phyloP scores from a whole-genome alignment of 371 early-diverging fungal genomes.

The Gilbertella persicaria region DNA sequence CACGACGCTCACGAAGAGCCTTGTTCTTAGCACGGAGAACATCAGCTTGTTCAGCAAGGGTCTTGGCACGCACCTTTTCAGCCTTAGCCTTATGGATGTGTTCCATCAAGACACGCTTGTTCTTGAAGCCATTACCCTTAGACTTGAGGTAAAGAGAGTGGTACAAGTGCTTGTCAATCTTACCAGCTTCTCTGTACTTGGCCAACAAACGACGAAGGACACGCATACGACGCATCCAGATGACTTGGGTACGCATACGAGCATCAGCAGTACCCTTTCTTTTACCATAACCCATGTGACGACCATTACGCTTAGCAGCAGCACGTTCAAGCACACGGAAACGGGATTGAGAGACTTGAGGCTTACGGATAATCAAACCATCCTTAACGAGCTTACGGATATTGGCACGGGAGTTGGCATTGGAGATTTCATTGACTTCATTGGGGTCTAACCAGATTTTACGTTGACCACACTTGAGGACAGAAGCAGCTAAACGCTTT shows the following conservation, averaged over 20 bases:
- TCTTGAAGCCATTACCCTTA: slow-evolving; percentile 99
- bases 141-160: slow-evolving; percentile 97
- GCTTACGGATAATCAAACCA: slow-evolving; percentile 98
- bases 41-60: slow-evolving; percentile 97
- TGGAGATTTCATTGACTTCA: slow-evolving; percentile 93
- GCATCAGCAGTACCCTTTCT: slow-evolving; percentile 99
- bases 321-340: slow-evolving; percentile 94
- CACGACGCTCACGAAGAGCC: slow-evolving; percentile 95
- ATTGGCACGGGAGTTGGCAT: slow-evolving; percentile 97
- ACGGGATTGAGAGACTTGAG: slow-evolving; percentile 91
- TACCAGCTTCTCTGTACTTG: slow-evolving; percentile 97
- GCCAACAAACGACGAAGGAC: slow-evolving; percentile 96
- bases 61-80: slow-evolving; percentile 95
- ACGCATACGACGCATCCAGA: slow-evolving; percentile 99
- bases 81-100: slow-evolving; percentile 99
- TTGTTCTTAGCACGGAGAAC: slow-evolving; percentile 96
- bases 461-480: slow-evolving; percentile 98
- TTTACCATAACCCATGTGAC: slow-evolving; percentile 99
- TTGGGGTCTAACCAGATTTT: slow-evolving; percentile 99
- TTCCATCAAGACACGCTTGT: slow-evolving; percentile 99
- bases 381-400: slow-evolving; percentile 97
- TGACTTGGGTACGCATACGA: slow-evolving; percentile 94
- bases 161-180: slow-evolving; percentile 99
- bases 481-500: slow-evolving; percentile 97
- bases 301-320: slow-evolving; percentile 98